Conservation (phyloP, 192 early-diverging fungal species). For the Gonapodya prolifera region DNA sequence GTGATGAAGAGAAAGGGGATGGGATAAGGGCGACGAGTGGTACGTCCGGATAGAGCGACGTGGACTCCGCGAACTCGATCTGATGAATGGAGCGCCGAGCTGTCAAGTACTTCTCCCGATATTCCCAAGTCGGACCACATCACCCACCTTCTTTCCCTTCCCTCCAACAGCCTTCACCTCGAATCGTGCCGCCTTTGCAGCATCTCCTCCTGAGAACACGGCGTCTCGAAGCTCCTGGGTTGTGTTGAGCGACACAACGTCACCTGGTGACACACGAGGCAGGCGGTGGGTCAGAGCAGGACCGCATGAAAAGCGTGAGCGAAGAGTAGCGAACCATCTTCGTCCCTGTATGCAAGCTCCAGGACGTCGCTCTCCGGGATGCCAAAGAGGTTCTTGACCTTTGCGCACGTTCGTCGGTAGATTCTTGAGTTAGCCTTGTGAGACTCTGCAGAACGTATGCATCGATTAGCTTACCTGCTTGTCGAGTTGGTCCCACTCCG, state of each 20-base stretch:
- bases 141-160: background rate
- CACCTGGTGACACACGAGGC: background rate
- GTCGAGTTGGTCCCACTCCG: background rate
- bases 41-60: background rate
- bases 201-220: background rate
- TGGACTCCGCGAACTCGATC: background rate
- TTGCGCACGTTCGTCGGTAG: background rate
- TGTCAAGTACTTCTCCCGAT: background rate
- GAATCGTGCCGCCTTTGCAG: background rate
- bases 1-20: no score
- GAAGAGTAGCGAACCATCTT: background rate
- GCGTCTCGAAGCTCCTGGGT: background rate
- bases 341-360: background rate
- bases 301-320: background rate
- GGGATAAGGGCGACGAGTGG: background rate
- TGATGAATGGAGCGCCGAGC: background rate
- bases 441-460: background rate
- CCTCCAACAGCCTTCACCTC: background rate
- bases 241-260: background rate
- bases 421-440: background rate
- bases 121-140: background rate
- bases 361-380: background rate
- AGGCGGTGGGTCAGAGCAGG: background rate
- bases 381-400: background rate
- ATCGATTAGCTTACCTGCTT: background rate